Base-by-base conservation (phyloP, 2,329 filamentous ascomycete genomes). In the Ceratocystis destructans region DNA sequence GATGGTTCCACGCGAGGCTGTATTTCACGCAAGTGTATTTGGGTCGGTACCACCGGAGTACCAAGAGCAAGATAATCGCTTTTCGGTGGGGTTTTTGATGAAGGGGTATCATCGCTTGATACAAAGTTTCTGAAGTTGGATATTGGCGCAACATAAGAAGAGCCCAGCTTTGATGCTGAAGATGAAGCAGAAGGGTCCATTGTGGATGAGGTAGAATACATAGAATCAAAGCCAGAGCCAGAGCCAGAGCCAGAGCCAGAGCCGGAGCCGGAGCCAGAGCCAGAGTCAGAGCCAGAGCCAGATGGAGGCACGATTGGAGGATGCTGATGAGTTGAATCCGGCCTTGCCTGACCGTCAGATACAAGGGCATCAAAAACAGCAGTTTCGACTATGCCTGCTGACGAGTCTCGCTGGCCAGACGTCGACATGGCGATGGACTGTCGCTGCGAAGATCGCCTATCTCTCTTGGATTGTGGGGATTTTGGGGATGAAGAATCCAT, bases 361-460 rank as follows among this genome's bases (percentile, higher is more conserved):
- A 62, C 62, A n/a, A 68, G 64, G 41, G 67, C 67, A 4, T 68
- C 64, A 20, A 68, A 68, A n/a, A 53, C 67, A 31, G 67, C 64
- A 25, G 62, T 57, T 59, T 66, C 64, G 17, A 28, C 53, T 8
- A 62, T 25, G 5, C 17, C 15, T 6, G 31, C 5, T 4, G 64
- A 50, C 15, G 67, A 59, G 33, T 66, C 64, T 7, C 25, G 67
- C n/a, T 55, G 61, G 8, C 37, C 15, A n/a, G 59, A 55, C 20
- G 59, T 64, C 7, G 67, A 63, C 25, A 66, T 57, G 53, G 37
- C 33, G 48, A 45, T 46, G 12, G 67, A 68, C 28, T 61, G 53
- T n/a, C 46, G 64, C 31, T 64, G 64, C 15, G 64, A 68, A n/a
- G 64, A 62, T 20, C 53, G 67, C 12, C 64, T 55, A 31, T n/a